phyloP scores from a whole-genome alignment of 225 moss, liverwort and hornwort species.

The Anthoceros angustus region DNA sequence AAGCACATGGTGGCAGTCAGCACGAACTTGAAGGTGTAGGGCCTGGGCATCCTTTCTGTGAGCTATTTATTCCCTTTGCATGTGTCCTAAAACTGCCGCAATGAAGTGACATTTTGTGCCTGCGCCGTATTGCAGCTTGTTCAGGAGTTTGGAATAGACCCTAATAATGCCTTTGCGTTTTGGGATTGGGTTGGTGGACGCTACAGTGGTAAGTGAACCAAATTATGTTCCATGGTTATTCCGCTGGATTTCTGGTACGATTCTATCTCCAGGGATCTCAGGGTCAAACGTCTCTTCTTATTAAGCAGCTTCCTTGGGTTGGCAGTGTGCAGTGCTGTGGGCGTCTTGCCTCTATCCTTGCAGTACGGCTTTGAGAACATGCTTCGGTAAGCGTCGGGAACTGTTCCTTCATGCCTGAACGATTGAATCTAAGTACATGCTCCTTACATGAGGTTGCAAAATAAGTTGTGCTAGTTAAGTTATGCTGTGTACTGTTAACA shows the following conservation, averaged over 20 bases:
- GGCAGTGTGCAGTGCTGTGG: slow-evolving; percentile 98
- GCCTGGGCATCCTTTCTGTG: background rate
- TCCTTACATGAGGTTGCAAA: too few species aligned
- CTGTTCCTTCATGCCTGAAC: background rate
- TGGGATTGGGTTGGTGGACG: slow-evolving; percentile 99
- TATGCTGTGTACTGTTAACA: slow-evolving; percentile 6
- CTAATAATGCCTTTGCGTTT: slow-evolving; percentile 80
- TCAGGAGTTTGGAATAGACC: slow-evolving; percentile 92
- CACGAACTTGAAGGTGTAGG: slow-evolving; percentile 76
- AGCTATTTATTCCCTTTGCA: background rate
- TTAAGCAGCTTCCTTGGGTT: slow-evolving; percentile 1
- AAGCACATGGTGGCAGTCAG: slow-evolving; percentile 99
- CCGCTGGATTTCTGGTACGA: background rate
- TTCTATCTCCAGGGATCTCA: too few species aligned
- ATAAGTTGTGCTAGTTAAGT: too few species aligned
- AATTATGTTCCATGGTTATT: background rate
- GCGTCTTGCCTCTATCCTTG: slow-evolving; percentile 71
- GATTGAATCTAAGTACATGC: background rate
- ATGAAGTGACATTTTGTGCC: background rate
- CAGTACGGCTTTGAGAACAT: slow-evolving; percentile 73
- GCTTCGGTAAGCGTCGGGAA: slow-evolving; percentile 30
- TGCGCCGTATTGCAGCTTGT: slow-evolving; percentile 47
- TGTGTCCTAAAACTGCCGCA: background rate
- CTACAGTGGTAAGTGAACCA: slow-evolving; percentile 57
- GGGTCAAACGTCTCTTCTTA: background rate